Percentiles rank a stretch among this genome's conserved stretches.
Evolutionary conservation across 2,329 filamentous ascomycete genomes (phyloP).

Genomic region (Colletotrichum incanum): DNA sequence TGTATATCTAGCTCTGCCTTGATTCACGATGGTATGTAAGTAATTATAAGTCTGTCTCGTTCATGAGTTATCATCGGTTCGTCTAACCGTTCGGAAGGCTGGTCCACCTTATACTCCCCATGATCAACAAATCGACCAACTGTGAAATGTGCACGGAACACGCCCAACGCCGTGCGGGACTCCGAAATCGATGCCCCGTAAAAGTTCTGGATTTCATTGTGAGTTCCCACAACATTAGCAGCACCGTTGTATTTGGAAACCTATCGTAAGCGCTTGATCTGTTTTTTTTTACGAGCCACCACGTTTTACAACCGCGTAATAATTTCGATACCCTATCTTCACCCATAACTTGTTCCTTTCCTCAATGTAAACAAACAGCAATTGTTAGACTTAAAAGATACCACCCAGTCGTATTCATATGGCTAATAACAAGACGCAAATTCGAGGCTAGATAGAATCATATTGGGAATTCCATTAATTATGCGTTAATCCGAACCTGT

Average conservation of each 20-base stretch:
- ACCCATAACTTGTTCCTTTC: not conserved
- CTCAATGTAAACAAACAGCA: not conserved
- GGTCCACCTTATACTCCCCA: constrained; percentile 11
- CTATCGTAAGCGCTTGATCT: too few relatives aligned
- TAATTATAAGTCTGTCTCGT: constrained; percentile 1
- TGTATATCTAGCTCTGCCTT: too few relatives aligned
- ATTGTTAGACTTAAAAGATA: too few relatives aligned
- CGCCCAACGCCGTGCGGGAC: constrained; percentile 7
- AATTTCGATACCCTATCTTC: too few relatives aligned
- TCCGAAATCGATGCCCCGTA: not conserved
- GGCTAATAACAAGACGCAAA: too few relatives aligned
- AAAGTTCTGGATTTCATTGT: not conserved
- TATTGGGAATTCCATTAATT: too few relatives aligned
- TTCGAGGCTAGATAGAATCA: too few relatives aligned
- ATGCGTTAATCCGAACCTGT: too few relatives aligned
- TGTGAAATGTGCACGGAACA: constrained; percentile 7
- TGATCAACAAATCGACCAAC: not conserved
- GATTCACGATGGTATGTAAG: too few relatives aligned
- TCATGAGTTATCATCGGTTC: not conserved
- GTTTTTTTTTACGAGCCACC: not conserved
- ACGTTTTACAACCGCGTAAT: not conserved
- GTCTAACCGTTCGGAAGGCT: constrained; percentile 14
- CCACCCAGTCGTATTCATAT: too few relatives aligned
- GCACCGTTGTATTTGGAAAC: not conserved
- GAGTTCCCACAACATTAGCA: not conserved